Evolutionary conservation across 129 eudicot species (phyloP).

Genomic region (Tagetes erecta): DNA sequence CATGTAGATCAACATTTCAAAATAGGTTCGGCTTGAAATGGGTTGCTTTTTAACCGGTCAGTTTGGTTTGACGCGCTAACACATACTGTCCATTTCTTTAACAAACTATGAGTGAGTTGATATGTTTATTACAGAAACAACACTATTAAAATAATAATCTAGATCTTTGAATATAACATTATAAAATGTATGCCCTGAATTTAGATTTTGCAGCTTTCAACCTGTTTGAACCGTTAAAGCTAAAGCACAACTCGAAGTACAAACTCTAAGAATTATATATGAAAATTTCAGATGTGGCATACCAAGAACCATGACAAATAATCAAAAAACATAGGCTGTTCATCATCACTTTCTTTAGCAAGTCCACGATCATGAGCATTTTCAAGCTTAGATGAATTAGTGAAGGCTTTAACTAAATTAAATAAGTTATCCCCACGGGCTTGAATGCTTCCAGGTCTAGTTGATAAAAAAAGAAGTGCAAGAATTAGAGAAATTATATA

Average conservation of each 20-base stretch:
- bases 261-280: slow-evolving; percentile 12
- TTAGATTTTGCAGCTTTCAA: neutral
- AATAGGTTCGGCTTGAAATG: neutral
- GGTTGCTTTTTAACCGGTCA: neutral
- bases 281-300: slow-evolving; percentile 23
- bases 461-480: slow-evolving; percentile 23
- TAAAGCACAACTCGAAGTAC: slow-evolving; percentile 3
- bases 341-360: slow-evolving; percentile 38
- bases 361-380: slow-evolving; percentile 53
- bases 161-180: neutral
- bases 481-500: slow-evolving; percentile 38
- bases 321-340: slow-evolving; percentile 78
- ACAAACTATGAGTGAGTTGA: neutral
- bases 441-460: slow-evolving; percentile 97
- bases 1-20: slow-evolving; percentile 1
- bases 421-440: slow-evolving; percentile 95
- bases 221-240: neutral
- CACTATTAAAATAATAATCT: slow-evolving; percentile 1
- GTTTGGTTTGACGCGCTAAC: neutral
- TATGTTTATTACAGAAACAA: neutral
- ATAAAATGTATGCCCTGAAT: neutral
- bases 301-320: slow-evolving; percentile 85
- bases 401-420: slow-evolving; percentile 75
- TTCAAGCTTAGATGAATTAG: slow-evolving; percentile 57
- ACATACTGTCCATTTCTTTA: neutral